Evolutionary conservation across 2,329 filamentous ascomycete genomes (phyloP).

Genomic region (Boeremia exigua): DNA sequence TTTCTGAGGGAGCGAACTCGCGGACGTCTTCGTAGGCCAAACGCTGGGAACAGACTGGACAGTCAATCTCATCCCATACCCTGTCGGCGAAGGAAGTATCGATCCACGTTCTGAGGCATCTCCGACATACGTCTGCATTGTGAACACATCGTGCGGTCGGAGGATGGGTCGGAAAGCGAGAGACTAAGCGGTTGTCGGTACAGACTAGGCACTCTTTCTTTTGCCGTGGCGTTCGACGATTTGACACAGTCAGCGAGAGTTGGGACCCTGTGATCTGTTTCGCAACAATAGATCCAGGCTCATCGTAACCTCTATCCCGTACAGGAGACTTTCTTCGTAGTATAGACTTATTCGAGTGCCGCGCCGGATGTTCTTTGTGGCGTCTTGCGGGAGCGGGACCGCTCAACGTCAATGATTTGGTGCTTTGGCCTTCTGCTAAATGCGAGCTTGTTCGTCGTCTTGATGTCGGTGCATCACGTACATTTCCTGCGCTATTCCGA

Average conservation of each 20-base stretch:
- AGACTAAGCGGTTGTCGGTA: conserved; percentile 36
- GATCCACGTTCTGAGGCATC: conserved; percentile 51
- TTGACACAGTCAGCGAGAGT: neutral
- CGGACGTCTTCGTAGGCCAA: conserved; percentile 56
- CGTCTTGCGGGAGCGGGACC: neutral
- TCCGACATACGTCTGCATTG: conserved; percentile 40
- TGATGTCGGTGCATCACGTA: no score
- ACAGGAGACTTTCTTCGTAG: neutral
- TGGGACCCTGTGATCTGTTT: neutral
- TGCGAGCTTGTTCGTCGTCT: neutral
- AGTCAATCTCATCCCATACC: conserved; percentile 57
- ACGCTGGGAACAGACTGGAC: conserved; percentile 55
- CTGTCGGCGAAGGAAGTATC: conserved; percentile 43
- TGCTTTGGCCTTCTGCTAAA: no score
- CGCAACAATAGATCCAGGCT: neutral
- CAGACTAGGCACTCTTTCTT: conserved; percentile 44
- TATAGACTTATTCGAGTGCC: neutral
- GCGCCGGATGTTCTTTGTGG: neutral
- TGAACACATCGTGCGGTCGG: conserved; percentile 47
- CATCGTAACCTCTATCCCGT: neutral
- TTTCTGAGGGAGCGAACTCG: conserved; percentile 52
- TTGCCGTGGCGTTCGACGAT: neutral
- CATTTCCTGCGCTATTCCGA: neutral
- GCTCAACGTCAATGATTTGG: neutral
- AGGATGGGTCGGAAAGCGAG: conserved; percentile 40